Evolutionary conservation across 139 green algal species (phyloP).

Genomic region (Desmodesmus armatus): DNA sequence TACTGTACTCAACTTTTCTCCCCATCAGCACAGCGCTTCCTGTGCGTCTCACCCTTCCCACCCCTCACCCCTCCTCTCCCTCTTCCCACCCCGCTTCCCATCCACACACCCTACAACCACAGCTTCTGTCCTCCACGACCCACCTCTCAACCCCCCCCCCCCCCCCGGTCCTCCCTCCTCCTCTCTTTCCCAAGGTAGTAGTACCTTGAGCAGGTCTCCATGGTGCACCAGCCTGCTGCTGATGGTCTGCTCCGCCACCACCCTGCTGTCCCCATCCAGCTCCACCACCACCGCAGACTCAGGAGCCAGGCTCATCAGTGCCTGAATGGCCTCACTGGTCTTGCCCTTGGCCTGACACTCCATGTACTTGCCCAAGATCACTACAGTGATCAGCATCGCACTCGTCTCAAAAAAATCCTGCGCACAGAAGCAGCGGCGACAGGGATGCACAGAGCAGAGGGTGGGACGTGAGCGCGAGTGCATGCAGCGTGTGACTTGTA

Average conservation of each 20-base stretch:
- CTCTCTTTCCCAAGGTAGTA: too few species aligned
- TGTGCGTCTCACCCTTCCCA: too few species aligned
- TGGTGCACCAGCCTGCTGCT: conserved; percentile 85
- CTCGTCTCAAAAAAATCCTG: conserved; percentile 97
- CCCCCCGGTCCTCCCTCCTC: too few species aligned
- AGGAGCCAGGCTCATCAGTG: conserved; percentile 85
- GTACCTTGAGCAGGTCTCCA: conserved; percentile 92
- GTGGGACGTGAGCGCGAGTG: not conserved
- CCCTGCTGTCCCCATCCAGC: conserved; percentile 66
- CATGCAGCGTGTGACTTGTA: not conserved
- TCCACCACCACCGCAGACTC: conserved; percentile 79
- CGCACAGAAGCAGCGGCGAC: not conserved
- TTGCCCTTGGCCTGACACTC: conserved; percentile 70
- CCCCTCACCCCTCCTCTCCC: too few species aligned
- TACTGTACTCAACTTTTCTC: too few species aligned
- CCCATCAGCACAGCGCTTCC: too few species aligned
- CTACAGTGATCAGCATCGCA: conserved; percentile 98
- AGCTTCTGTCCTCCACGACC: too few species aligned
- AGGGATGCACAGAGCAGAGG: not conserved
- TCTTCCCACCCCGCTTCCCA: not conserved
- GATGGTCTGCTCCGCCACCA: conserved; percentile 76
- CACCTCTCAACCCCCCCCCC: too few species aligned
- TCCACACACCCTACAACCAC: not conserved
- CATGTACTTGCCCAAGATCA: conserved; percentile 95
- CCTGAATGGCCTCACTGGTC: conserved; percentile 86